A percentile compares a stretch with the other conserved stretches of the same genome.
These are phyloP conservation scores for Ceratonia siliqua DNA, from an alignment of 306 rosid genomes.

Conservation along the genomic window DNA sequence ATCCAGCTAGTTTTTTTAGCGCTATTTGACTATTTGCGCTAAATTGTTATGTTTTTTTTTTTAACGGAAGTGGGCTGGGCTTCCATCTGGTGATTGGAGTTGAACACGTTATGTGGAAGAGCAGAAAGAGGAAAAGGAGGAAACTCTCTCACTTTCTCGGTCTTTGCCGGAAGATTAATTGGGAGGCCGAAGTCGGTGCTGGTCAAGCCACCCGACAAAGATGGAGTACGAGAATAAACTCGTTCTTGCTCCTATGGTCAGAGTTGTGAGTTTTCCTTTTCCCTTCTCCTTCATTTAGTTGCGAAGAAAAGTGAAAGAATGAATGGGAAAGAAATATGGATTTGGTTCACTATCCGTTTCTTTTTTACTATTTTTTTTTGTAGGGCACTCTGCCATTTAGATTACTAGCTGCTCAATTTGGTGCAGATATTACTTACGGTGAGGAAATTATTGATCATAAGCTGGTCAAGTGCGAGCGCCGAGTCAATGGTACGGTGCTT, in stretches of 20 bases:
- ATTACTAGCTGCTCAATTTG: slow-evolving; percentile 80
- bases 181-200: slow-evolving; percentile 3
- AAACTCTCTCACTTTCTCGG: neutral
- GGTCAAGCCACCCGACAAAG: slow-evolving; percentile 30
- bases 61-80: neutral
- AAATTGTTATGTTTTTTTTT: too few relatives aligned
- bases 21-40: too few relatives aligned
- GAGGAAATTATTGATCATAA: slow-evolving; percentile 90
- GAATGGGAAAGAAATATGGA: neutral
- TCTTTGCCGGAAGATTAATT: neutral
- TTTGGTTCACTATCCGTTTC: neutral
- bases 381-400: slow-evolving; percentile 89
- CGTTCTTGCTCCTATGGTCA: slow-evolving; percentile 97
- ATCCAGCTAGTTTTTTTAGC: too few relatives aligned
- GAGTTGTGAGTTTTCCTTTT: slow-evolving; percentile 70
- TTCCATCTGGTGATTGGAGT: too few relatives aligned
- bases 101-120: too few relatives aligned
- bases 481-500: slow-evolving; percentile 61
- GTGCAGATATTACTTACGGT: slow-evolving; percentile 82
- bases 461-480: slow-evolving; percentile 80
- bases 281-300: neutral
- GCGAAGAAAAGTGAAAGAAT: neutral
- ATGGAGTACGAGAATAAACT: slow-evolving; percentile 83
- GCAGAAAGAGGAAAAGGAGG: neutral
- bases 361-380: neutral